These are phyloP conservation scores for Ceraceosorus bombacis DNA, from an alignment of 1,284 basidiomycete genomes.

Conservation along the genomic window DNA sequence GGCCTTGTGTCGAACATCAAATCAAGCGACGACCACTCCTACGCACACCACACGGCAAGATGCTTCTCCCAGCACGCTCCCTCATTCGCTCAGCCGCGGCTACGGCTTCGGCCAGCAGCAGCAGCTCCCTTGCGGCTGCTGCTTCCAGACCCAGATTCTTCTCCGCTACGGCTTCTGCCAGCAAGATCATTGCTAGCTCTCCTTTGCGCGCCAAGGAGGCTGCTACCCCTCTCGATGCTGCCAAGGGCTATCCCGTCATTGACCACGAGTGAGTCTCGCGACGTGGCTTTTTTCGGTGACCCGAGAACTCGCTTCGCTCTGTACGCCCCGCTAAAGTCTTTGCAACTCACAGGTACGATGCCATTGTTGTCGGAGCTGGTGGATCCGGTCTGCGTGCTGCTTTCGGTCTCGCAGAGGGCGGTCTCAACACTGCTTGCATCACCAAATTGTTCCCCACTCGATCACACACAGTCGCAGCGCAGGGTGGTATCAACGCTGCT, in stretches of 20 bases:
- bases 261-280: slow-evolving; percentile 61
- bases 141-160: slow-evolving; percentile 19
- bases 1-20: too few species aligned
- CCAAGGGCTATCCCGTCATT: slow-evolving; percentile 77
- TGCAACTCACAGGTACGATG: slow-evolving; percentile 26
- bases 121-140: slow-evolving; percentile 8
- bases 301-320: not conserved
- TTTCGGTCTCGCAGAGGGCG: slow-evolving; percentile 96
- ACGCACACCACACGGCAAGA: too few species aligned
- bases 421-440: slow-evolving; percentile 87
- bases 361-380: slow-evolving; percentile 63
- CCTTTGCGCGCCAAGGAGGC: slow-evolving; percentile 76
- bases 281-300: not conserved
- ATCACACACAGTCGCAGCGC: slow-evolving; percentile 96
- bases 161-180: slow-evolving; percentile 32
- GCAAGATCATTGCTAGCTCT: slow-evolving; percentile 64
- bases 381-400: slow-evolving; percentile 96
- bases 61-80: slow-evolving; percentile 1
- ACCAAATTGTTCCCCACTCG: slow-evolving; percentile 99
- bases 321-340: not conserved
- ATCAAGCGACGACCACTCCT: too few species aligned
- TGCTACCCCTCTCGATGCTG: slow-evolving; percentile 49
- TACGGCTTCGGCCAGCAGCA: slow-evolving; percentile 2
- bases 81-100: slow-evolving; percentile 8
- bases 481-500: slow-evolving; percentile 99